Conservation (phyloP, 306 rosid species). For the Spatholobus suberectus region DNA sequence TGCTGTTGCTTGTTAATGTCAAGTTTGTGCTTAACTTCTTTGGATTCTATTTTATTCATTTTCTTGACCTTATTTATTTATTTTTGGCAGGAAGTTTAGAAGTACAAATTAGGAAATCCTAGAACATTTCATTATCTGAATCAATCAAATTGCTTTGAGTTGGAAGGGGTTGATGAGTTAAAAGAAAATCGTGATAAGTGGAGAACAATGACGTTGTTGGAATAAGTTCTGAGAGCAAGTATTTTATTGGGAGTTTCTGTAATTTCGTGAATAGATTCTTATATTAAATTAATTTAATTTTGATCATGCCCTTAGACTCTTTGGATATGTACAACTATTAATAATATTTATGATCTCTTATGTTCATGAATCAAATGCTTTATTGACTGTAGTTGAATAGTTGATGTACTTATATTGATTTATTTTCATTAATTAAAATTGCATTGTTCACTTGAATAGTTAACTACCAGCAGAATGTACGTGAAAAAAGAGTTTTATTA, state of each 20-base stretch:
- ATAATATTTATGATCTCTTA: too few relatives aligned
- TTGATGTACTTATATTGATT: too few relatives aligned
- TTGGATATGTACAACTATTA: too few relatives aligned
- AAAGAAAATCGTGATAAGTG: constrained; percentile 83
- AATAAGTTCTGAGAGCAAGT: constrained; percentile 92
- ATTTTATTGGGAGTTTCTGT: constrained; percentile 40
- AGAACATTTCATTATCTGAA: constrained; percentile 89
- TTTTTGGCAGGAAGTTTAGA: constrained; percentile 69
- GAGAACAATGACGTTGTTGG: constrained; percentile 97
- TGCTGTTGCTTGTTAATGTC: background rate
- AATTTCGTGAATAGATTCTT: constrained; percentile 32
- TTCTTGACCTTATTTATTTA: constrained; percentile 29
- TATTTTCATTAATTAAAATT: too few relatives aligned
- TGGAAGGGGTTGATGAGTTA: constrained; percentile 87
- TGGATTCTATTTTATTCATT: constrained; percentile 27
- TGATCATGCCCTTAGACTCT: too few relatives aligned
- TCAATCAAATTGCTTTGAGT: constrained; percentile 81
- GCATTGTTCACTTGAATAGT: too few relatives aligned
- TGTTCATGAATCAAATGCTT: too few relatives aligned
- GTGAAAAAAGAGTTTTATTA: too few relatives aligned
- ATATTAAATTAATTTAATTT: too few relatives aligned
- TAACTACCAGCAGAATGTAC: too few relatives aligned
- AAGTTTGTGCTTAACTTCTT: constrained; percentile 23
- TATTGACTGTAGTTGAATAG: too few relatives aligned
- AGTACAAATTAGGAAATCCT: constrained; percentile 88